Conservation (phyloP, 116 monocot species). For the Dioscorea cayenensis region DNA sequence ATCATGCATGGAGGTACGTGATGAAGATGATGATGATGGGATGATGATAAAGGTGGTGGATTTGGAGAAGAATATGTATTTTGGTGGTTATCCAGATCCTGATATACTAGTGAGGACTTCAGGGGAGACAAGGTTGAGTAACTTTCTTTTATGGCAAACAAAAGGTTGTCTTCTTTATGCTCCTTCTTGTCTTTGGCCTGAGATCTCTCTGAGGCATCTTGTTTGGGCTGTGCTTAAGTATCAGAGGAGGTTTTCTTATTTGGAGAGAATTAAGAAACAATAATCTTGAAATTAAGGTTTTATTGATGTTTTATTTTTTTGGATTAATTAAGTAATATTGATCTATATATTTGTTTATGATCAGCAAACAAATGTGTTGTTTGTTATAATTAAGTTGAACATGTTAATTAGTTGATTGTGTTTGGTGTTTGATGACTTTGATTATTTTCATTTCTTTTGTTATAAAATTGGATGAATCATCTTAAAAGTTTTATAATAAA, state of each 20-base stretch:
- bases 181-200: slow-evolving; percentile 36
- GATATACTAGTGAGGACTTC: slow-evolving; percentile 47
- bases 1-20: slow-evolving; percentile 10
- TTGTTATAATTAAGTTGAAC: no score
- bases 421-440: no score
- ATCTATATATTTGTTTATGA: no score
- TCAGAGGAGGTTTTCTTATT: slow-evolving; percentile 17
- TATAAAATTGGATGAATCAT: no score
- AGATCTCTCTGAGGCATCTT: slow-evolving; percentile 29
- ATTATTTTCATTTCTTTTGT: no score
- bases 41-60: slow-evolving; percentile 3
- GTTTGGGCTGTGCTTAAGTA: slow-evolving; percentile 41
- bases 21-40: slow-evolving; percentile 6
- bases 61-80: slow-evolving; percentile 29
- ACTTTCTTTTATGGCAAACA: slow-evolving; percentile 51
- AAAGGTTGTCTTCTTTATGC: slow-evolving; percentile 21
- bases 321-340: no score
- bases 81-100: slow-evolving; percentile 15
- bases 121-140: slow-evolving; percentile 50
- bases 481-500: no score
- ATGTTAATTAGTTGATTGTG: no score
- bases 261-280: slow-evolving; percentile 9
- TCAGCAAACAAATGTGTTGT: no score
- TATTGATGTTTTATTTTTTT: neutral
- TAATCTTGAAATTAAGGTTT: neutral